These are phyloP conservation scores for Metschnikowia lachancei DNA, from an alignment of 805 yeast species.

Conservation along the genomic window DNA sequence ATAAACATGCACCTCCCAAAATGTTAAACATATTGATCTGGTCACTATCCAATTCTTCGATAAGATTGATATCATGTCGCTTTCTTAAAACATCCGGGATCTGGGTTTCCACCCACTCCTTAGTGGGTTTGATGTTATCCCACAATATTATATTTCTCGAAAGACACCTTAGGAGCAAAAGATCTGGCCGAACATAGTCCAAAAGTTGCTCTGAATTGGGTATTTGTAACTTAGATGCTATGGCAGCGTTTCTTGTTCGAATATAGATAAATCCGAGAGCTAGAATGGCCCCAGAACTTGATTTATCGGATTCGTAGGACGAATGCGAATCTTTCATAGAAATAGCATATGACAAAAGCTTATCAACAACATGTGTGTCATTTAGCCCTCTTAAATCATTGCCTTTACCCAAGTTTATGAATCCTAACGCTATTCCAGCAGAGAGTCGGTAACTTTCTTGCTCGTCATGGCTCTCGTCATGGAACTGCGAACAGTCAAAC, in stretches of 20 bases:
- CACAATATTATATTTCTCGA: constrained; percentile 69
- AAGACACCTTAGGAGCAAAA: constrained; percentile 62
- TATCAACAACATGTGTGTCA: constrained; percentile 64
- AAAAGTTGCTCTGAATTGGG: constrained; percentile 59
- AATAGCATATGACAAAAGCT: constrained; percentile 54
- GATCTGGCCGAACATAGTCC: constrained; percentile 77
- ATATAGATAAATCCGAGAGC: constrained; percentile 74
- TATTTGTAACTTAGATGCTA: constrained; percentile 60
- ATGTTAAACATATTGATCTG: constrained; percentile 61
- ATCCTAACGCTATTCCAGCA: constrained; percentile 86
- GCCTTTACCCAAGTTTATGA: constrained; percentile 77
- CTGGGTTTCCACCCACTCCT: constrained; percentile 55
- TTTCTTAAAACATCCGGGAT: constrained; percentile 48
- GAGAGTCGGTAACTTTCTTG: constrained; percentile 82
- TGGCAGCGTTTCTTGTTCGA: constrained; percentile 55
- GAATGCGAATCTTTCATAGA: constrained; percentile 64
- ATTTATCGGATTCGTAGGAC: constrained; percentile 54
- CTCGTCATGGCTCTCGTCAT: constrained; percentile 54
- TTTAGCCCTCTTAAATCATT: constrained; percentile 54
- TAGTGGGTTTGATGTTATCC: constrained; percentile 52
- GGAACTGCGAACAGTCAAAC: constrained; percentile 50
- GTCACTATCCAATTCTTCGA: constrained; percentile 49
- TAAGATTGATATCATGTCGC: constrained; percentile 24
- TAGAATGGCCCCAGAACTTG: constrained; percentile 70
- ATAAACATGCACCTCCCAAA: constrained; percentile 69